Evolutionary conservation across 2,329 filamentous ascomycete genomes (phyloP), one percentile per base, ranked within the genome.

Genomic region (Beauveria caledonica): DNA sequence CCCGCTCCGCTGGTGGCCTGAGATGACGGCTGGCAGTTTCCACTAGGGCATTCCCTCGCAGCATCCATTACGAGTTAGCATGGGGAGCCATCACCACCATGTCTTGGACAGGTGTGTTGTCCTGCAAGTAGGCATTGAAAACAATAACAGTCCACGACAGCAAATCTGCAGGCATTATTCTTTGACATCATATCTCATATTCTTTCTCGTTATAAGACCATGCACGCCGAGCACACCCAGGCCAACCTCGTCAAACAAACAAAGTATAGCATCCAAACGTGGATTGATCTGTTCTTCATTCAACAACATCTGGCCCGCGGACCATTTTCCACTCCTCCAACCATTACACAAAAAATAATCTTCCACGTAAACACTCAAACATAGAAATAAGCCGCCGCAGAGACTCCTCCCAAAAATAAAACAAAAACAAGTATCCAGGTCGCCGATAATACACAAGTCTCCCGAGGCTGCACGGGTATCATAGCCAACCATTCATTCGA

Each of bases 301-400:
- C 49, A 46, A 40, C 49, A 39, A 27, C 49, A 51, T 5, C 39
- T 46, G 21, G 36, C 15, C 52, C 27, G 8, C 23, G 1, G 29
- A 27, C 58, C 45, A 39, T 39, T 44, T 25, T 36, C 21, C 25
- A 49, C 46, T 39, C 25, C 59, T 44, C 46, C 52, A 54, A 44
- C 52, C 45, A 61, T 61, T 61, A 61, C 36, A 61, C 52, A 61
- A 57, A 50, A 51, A 52, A 59, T 61, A 51, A 3, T 57, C n/a
- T 44, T 39, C 51, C 46, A 57, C 46, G 57, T 57, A 51, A 21
- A 60, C 39, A 61, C 52, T 15, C 39, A 53, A 57, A 61, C 45
- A 36, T 33, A 52, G 33, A 57, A 56, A 56, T 15, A 13, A 39
- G n/a, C 48, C 59, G 17, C 50, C 50, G 25, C 6, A 44, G 4